These are phyloP conservation scores for Penicillium sp. DNA, from an alignment of 2,329 filamentous ascomycete species.

Conservation along the genomic window DNA sequence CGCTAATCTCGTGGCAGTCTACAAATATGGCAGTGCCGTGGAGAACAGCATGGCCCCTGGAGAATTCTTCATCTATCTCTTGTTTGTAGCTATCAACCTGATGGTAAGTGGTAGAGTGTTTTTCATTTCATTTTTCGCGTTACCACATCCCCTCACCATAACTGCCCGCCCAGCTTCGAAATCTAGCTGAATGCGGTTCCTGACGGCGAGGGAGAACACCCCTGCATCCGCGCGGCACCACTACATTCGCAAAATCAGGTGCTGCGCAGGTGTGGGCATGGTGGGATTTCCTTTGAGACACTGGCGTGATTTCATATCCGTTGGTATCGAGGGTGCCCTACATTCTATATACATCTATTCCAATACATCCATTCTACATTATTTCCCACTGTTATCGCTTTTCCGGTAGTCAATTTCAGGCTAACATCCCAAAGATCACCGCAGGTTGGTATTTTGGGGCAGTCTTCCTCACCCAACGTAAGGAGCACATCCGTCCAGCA, in stretches of 20 bases:
- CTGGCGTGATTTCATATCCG: conserved; percentile 55
- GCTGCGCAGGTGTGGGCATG: conserved; percentile 69
- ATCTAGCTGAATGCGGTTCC: conserved; percentile 76
- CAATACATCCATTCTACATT: conserved; percentile 24
- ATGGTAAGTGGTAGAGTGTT: conserved; percentile 65
- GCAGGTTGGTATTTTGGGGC: conserved; percentile 41
- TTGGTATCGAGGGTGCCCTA: conserved; percentile 68
- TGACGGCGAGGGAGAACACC: conserved; percentile 81
- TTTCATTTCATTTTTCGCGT: conserved; percentile 13
- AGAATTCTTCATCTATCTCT: conserved; percentile 77
- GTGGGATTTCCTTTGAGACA: conserved; percentile 74
- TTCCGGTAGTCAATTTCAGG: conserved; percentile 29
- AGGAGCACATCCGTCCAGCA: conserved; percentile 16
- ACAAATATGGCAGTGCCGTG: conserved; percentile 72
- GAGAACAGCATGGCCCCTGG: conserved; percentile 73
- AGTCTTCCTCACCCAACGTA: conserved; percentile 41
- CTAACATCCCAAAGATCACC: conserved; percentile 38
- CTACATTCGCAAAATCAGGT: conserved; percentile 61
- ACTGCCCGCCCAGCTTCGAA: conserved; percentile 73
- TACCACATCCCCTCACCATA: conserved; percentile 60
- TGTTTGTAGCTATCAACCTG: conserved; percentile 71
- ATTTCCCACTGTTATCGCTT: not conserved
- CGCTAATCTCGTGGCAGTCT: conserved; percentile 56
- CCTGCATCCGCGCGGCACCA: conserved; percentile 61
- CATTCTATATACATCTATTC: conserved; percentile 46